phyloP scores from a whole-genome alignment of 2,329 filamentous ascomycete species.

The Periglandula ipomoeae region DNA sequence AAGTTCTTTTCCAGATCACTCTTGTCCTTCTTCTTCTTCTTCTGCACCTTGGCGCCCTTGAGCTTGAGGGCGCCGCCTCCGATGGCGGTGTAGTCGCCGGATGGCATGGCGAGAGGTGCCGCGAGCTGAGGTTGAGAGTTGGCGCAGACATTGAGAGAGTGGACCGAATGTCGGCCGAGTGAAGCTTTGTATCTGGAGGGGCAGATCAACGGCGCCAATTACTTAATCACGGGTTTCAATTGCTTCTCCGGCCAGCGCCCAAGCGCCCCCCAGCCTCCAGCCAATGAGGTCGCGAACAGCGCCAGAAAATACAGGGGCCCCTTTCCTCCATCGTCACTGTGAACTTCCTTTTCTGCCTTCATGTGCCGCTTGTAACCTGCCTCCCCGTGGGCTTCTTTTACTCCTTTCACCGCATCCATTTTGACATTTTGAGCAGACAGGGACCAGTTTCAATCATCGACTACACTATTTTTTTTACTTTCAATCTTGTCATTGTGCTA shows the following conservation, averaged over 20 bases:
- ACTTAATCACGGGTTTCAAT: no score
- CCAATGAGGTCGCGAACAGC: background rate
- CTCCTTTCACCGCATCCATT: background rate
- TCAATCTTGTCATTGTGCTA: background rate
- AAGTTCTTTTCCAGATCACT: slow-evolving; percentile 39
- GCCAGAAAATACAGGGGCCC: background rate
- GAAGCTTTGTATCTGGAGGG: background rate
- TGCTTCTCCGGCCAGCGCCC: no score
- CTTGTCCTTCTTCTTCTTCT: slow-evolving; percentile 54
- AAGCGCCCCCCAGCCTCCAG: background rate
- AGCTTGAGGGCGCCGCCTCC: slow-evolving; percentile 71
- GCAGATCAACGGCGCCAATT: no score
- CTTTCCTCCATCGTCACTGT: background rate
- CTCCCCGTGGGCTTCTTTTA: background rate
- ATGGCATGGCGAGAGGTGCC: slow-evolving; percentile 44
- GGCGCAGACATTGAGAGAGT: background rate
- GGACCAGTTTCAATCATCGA: background rate
- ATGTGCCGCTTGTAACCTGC: no score
- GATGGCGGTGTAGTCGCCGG: slow-evolving; percentile 62
- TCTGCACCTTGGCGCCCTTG: slow-evolving; percentile 64
- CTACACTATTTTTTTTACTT: background rate
- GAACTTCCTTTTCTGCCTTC: background rate
- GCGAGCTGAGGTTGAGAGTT: background rate
- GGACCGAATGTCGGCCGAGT: background rate
- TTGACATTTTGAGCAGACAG: background rate